Evolutionary conservation across 1,284 basidiomycete species (phyloP), one percentile per base, ranked within the genome.

Genomic region (Moniliella sp.): DNA sequence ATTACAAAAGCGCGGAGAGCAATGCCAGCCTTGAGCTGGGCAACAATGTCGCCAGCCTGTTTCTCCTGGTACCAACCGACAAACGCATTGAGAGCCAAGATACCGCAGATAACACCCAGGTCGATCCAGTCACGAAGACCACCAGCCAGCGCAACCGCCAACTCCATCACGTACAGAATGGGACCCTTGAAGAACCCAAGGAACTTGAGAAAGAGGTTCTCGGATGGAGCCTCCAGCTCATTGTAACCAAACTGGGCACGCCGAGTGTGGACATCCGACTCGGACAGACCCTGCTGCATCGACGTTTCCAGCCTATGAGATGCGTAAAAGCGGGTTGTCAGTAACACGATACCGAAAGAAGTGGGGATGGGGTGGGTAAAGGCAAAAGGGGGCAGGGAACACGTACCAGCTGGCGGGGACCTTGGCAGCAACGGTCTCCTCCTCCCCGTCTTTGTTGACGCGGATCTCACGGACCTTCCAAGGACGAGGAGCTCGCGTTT

Each of bases 11-110:
- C 52, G 36, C 64, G 65, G 36, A 70, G 57, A 4, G 69, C 67
- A 38, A 70, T 70, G 42, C 67, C 68, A 21, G 66, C 66, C 57
- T 69, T 69, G 43, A 70, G 66, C 48, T 69, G 62, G 27, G 66
- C 65, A 37, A 67, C 66, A 46, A 67, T 67, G 49, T 67, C 66
- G 33, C 66, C 66, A 23, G 66, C 61, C 61, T 61, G 54, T 63
- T 69, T 69, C 47, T 70, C 69, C 48, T 70, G 46, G 50, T 69
- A 70, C 68, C 69, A 69, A 33, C 68, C 68, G 42, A 70, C 68
- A 34, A 65, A 62, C 27, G 69, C 68, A 61, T 70, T 70, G 41
- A 64, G 52, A 30, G 62, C 36, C 28, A 48, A 34, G 27, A 42
- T 47, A 44, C 56, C 48, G 35, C 64, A 63, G 36, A 69, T 69